A percentile compares a stretch with the other conserved stretches of the same genome.
These are phyloP conservation scores for Marchantia polymorpha DNA, from an alignment of 225 moss, liverwort and hornwort genomes.

Conservation along the genomic window DNA sequence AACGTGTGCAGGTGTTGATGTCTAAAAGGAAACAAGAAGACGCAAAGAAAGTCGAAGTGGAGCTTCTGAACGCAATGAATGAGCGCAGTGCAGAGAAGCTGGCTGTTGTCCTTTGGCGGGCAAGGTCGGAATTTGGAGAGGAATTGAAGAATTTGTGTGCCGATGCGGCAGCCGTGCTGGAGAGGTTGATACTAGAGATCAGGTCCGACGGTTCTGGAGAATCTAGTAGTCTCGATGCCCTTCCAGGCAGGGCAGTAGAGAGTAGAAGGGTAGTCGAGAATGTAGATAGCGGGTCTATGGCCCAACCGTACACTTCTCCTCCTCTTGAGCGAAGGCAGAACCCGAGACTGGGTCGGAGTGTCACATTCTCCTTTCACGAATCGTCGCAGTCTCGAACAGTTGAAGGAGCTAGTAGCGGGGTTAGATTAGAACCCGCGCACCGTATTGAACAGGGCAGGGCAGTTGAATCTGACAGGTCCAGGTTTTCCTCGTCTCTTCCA, in stretches of 20 bases:
- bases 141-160: conserved; percentile 18
- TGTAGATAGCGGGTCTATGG: not conserved
- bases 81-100: conserved; percentile 12
- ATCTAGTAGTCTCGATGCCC: not conserved
- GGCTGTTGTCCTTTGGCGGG: conserved; percentile 11
- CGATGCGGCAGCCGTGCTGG: conserved; percentile 24
- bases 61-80: conserved; percentile 24
- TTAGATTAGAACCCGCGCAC: not conserved
- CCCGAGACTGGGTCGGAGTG: conserved; percentile 21
- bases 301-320: conserved; percentile 16
- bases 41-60: conserved; percentile 19
- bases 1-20: conserved; percentile 29
- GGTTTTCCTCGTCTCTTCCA: not conserved
- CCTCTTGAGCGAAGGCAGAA: conserved; percentile 3
- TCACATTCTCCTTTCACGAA: conserved; percentile 27
- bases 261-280: conserved; percentile 14
- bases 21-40: conserved; percentile 29
- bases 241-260: conserved; percentile 20
- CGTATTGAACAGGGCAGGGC: conserved; percentile 13
- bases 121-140: conserved; percentile 22
- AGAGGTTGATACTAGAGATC: conserved; percentile 3
- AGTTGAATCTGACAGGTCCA: conserved; percentile 8
- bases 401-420: conserved; percentile 7
- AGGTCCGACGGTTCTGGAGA: conserved; percentile 13
- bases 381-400: conserved; percentile 4